Evolutionary conservation across 257 asterid species (phyloP), one percentile per base, ranked within the genome.

Genomic region (Ligustrum vulgare): DNA sequence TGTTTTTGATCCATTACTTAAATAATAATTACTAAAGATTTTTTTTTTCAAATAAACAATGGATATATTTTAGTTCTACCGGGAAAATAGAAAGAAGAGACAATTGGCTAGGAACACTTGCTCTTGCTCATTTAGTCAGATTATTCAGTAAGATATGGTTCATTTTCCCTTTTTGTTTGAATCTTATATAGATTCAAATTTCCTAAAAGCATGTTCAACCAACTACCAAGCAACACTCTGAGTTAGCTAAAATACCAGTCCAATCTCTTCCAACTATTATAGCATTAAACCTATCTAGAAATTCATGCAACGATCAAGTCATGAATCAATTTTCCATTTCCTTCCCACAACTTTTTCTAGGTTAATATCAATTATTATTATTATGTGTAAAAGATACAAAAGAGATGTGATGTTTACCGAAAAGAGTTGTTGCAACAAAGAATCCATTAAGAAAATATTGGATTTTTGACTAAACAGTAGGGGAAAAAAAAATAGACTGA

Each of bases 311-410:
- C 31, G 36, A 22, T 63, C 60, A 37, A 9, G 22, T 54, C 41
- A 35, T 22, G 41, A 66, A 60, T 45, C 39, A 71, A 22, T 41
- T 41, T 75, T 63, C 67, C 71, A 71, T 80, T 69, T 79, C 15
- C 13, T 41, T 31, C 69, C 37, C 23, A 37, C 69, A 66, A 56
- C 28, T 2, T 20, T 60, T 65, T 37, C 25, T 43, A 70, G 34
- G 68, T 70, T 25, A 70, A 64, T 39, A 43, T 2, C 9, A 13
- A n/a, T n/a, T n/a, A n/a, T n/a, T n/a, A 72, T 16, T 65, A 15
- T 65, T 31, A 32, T 25, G 34, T 12, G 22, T 25, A 65, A 65
- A 3, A 31, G 34, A 31, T 65, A 8, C n/a, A 65, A 31, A 12
- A 65, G 16, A 16, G n/a, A 15, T 65, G 31, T 35, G 34, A 32